These are phyloP conservation scores for Oldenlandia corymbosa DNA, from an alignment of 257 asterid genomes.

Conservation along the genomic window DNA sequence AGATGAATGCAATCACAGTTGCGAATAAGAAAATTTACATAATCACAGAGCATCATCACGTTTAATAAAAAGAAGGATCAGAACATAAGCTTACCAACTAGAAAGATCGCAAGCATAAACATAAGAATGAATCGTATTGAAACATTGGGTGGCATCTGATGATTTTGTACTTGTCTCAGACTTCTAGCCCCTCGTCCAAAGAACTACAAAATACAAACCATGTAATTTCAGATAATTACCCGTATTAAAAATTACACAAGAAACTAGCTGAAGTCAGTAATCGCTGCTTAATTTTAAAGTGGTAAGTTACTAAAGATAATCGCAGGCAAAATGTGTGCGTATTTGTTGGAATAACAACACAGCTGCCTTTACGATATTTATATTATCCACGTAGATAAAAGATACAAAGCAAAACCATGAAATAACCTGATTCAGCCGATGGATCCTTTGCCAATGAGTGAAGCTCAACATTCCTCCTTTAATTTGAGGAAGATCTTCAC, in stretches of 20 bases:
- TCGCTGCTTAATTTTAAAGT: no score
- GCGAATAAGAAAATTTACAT: neutral
- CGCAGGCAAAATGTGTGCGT: no score
- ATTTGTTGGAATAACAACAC: no score
- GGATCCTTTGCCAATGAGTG: conserved; percentile 32
- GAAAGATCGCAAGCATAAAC: conserved; percentile 60
- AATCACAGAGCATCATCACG: neutral
- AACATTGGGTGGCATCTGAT: conserved; percentile 35
- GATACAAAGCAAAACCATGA: neutral
- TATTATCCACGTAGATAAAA: neutral
- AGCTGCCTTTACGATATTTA: neutral
- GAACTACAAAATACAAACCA: conserved; percentile 55
- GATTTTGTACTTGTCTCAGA: conserved; percentile 41
- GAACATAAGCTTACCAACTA: conserved; percentile 55
- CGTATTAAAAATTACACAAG: no score
- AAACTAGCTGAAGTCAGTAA: no score
- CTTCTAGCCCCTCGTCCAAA: conserved; percentile 45
- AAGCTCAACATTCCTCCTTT: conserved; percentile 26
- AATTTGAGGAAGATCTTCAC: conserved; percentile 29
- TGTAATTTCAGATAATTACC: conserved; percentile 10
- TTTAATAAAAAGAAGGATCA: neutral
- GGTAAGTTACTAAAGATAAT: no score
- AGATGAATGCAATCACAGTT: neutral
- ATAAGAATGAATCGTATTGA: conserved; percentile 53
- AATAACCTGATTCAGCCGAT: conserved; percentile 57